Evolutionary conservation across 192 early-diverging fungal genomes (phyloP), one percentile per base, ranked within the genome.

Genomic region (Mortierella alpina): DNA sequence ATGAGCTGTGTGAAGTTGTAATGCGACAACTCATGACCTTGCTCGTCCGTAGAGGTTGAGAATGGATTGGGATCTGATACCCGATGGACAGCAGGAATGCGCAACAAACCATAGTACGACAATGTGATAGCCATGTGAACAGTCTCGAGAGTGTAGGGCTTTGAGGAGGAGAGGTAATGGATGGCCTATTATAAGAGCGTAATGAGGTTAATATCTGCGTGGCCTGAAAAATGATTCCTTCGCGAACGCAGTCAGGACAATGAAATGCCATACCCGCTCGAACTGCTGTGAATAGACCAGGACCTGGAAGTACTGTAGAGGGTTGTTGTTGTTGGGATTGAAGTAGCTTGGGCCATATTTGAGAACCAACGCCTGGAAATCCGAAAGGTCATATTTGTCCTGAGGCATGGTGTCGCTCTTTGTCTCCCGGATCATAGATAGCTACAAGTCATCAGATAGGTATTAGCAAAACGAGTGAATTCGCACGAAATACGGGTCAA

Each of bases 271-370:
- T 73, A 82, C 88, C 70, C 79, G 79, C 72, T 98, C 98, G 88
- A 97, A 97, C 86, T 97, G 94, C n/a, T 92, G 93, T 58, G 93
- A 92, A 2, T 95, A 84, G 14, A 98, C 64, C 39, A 99, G 89
- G 15, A 95, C 91, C 56, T 90, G 90, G 48, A 97, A 93, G 73
- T 94, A 98, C 14, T 90, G 86, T 51, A 93, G 81, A 54, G 91
- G 92, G 75, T 91, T 91, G 73, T 83, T 88, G 59, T 86, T 88
- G 11, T 86, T 86, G 22, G 90, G 88, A 70, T 90, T 87, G 72
- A 94, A 99, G 72, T 93, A 90, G 10, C 72, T 83, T 10, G 91
- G 76, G 1, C 95, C 96, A 58, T 85, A 93, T 50, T 87, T 83
- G 14, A 88, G 84, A 73, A 98, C 88, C 48, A 84, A 65, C 41